Conservation (phyloP, 129 eudicot species). For the Erigeron canadensis region DNA sequence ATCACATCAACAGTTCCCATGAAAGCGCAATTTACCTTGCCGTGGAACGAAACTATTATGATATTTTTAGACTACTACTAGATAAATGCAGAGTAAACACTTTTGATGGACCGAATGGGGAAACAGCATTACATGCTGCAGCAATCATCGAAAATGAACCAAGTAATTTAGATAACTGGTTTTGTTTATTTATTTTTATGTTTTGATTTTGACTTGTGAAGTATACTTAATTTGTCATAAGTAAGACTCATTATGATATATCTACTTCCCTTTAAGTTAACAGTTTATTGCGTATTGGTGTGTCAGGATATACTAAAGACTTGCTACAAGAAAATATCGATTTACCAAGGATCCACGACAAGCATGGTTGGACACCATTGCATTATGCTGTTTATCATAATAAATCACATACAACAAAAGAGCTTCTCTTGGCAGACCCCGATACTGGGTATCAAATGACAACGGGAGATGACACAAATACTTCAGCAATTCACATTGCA, state of each 20-base stretch:
- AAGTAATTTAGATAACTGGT: too few species aligned
- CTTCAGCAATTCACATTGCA: background rate
- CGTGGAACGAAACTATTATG: background rate
- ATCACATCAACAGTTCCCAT: background rate
- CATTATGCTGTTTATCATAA: background rate
- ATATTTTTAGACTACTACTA: background rate
- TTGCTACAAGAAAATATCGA: background rate
- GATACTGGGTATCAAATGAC: background rate
- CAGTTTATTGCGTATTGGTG: background rate
- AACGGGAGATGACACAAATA: background rate
- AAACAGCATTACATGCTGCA: constrained; percentile 31
- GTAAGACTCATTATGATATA: too few species aligned
- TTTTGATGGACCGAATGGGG: constrained; percentile 28
- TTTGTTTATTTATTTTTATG: too few species aligned
- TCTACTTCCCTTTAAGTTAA: too few species aligned
- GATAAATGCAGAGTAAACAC: background rate
- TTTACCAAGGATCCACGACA: background rate
- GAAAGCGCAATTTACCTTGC: constrained; percentile 38
- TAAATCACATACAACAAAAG: background rate
- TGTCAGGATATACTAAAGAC: background rate
- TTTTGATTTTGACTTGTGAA: background rate
- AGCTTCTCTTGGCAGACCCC: background rate
- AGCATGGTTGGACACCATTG: background rate
- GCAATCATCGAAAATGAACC: background rate
- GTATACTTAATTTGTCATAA: too few species aligned